These are phyloP conservation scores for Candida sojae DNA, from an alignment of 1,139 yeast species.

Conservation along the genomic window DNA sequence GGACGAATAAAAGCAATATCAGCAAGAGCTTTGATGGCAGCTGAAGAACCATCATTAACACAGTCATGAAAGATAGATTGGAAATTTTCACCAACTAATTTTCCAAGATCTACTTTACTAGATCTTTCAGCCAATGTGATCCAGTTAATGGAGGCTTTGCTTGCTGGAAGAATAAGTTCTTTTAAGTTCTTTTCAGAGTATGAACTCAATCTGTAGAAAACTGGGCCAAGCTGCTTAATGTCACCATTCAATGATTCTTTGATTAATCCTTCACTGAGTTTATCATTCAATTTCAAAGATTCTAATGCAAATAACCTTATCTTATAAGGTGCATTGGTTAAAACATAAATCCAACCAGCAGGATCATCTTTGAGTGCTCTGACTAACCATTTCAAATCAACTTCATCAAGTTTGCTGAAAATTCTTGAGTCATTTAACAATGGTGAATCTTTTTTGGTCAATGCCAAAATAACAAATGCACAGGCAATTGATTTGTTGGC, in stretches of 20 bases:
- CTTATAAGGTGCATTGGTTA: constrained; percentile 33
- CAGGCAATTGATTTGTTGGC: constrained; percentile 51
- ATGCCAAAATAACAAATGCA: constrained; percentile 41
- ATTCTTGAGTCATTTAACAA: constrained; percentile 48
- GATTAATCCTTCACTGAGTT: constrained; percentile 21
- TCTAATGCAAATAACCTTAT: constrained; percentile 30
- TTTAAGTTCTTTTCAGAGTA: constrained; percentile 29
- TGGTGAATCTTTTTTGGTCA: constrained; percentile 8
- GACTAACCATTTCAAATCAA: constrained; percentile 56
- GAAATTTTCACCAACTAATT: constrained; percentile 46
- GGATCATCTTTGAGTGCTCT: constrained; percentile 38
- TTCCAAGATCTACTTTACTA: constrained; percentile 60
- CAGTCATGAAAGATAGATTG: constrained; percentile 32
- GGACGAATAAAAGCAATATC: constrained; percentile 74
- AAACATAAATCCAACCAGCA: constrained; percentile 45
- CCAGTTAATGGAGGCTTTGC: constrained; percentile 62
- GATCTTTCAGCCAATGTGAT: constrained; percentile 70
- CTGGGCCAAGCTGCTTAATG: constrained; percentile 8
- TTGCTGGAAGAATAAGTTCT: constrained; percentile 55
- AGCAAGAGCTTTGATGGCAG: constrained; percentile 61
- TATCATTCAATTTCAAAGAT: constrained; percentile 2
- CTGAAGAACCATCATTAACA: constrained; percentile 20
- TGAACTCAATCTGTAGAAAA: constrained; percentile 39
- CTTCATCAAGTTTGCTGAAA: constrained; percentile 47
- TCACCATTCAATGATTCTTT: constrained; percentile 11